phyloP scores from a whole-genome alignment of 441 rosid genomes.

The Biscutella laevigata region DNA sequence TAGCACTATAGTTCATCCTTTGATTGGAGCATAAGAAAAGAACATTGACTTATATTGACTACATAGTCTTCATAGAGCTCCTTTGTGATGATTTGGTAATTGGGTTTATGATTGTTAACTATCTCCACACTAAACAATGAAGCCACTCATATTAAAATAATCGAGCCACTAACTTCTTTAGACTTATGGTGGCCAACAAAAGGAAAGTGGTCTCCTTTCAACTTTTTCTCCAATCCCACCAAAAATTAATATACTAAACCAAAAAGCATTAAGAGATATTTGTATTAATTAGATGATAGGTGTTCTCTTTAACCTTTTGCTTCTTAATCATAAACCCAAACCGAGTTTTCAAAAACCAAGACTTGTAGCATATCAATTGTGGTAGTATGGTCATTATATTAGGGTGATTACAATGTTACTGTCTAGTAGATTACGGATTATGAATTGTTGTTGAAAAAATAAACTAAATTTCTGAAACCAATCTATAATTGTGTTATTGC shows the following conservation, averaged over 20 bases:
- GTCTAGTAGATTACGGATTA: no score
- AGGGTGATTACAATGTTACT: no score
- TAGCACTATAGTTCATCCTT: neutral
- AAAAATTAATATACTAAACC: slow-evolving; percentile 7
- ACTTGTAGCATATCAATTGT: no score
- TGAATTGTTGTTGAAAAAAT: no score
- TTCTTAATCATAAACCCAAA: no score
- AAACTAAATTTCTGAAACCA: no score
- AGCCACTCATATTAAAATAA: slow-evolving; percentile 14
- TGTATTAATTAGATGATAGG: slow-evolving; percentile 14
- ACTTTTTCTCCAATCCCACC: slow-evolving; percentile 38
- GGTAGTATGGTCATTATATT: no score
- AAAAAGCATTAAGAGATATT: slow-evolving; percentile 17
- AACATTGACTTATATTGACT: neutral
- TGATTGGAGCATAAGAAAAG: neutral
- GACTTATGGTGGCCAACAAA: slow-evolving; percentile 74
- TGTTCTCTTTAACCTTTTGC: no score
- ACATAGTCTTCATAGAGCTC: slow-evolving; percentile 2
- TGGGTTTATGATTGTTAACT: slow-evolving; percentile 1
- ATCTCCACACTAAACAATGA: no score
- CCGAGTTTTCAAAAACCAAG: no score
- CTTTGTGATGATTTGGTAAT: slow-evolving; percentile 5
- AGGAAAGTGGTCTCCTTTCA: slow-evolving; percentile 59
- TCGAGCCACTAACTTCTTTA: slow-evolving; percentile 49
- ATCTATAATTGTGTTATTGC: no score